phyloP scores from a whole-genome alignment of 192 early-diverging fungal genomes.

The Spizellomyces punctatus region DNA sequence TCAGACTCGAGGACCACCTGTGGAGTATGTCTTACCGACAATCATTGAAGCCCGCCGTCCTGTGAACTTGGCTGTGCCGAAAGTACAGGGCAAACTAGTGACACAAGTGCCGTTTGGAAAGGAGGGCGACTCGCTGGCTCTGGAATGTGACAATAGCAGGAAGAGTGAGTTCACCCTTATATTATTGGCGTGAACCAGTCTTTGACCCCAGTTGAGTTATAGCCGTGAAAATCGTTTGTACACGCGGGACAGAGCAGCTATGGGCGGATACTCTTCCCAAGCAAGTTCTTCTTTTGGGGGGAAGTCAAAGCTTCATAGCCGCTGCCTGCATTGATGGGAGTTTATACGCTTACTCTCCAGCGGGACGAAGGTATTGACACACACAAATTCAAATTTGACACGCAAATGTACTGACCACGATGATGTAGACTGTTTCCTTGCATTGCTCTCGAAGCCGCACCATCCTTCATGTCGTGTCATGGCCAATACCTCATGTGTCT shows the following conservation, averaged over 20 bases:
- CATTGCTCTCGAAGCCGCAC: constrained; percentile 63
- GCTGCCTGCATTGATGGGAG: constrained; percentile 68
- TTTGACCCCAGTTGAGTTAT: too few species aligned
- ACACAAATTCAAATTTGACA: too few species aligned
- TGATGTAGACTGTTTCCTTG: constrained; percentile 64
- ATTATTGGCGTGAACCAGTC: too few species aligned
- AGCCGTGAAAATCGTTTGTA: constrained; percentile 48
- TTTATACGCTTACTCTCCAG: constrained; percentile 64
- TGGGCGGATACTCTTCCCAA: constrained; percentile 66
- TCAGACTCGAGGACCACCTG: not conserved
- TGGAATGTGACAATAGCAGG: constrained; percentile 36
- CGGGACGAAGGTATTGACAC: constrained; percentile 62
- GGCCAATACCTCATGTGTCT: constrained; percentile 68
- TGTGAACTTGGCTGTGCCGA: constrained; percentile 30
- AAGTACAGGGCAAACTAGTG: not conserved
- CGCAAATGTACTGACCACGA: too few species aligned
- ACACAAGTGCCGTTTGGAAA: constrained; percentile 9
- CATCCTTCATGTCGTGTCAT: constrained; percentile 59
- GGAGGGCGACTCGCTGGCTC: not conserved
- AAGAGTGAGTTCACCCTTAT: not conserved
- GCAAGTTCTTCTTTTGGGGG: constrained; percentile 62
- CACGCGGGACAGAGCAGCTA: constrained; percentile 45
- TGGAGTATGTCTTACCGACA: constrained; percentile 36
- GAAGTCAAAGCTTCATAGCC: constrained; percentile 59
- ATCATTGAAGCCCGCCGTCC: constrained; percentile 12